Base-by-base conservation (phyloP, 306 rosid genomes). In the Benincasa hispida region DNA sequence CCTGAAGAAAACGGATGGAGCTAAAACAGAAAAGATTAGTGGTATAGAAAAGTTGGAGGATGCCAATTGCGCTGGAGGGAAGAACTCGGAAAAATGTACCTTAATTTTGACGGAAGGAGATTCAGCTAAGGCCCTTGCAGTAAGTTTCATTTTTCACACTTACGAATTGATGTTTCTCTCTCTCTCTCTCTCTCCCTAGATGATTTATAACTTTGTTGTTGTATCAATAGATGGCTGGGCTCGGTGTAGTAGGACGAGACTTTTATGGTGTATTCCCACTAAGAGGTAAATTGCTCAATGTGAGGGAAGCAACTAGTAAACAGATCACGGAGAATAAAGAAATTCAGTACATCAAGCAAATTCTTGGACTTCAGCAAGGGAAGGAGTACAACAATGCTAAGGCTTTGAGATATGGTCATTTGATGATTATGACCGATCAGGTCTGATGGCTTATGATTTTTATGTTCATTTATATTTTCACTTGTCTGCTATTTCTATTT, bases 341-440 rank as follows among this genome's bases (percentile, higher is more conserved):
- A 82, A 91, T 94, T 77, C 92, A 92, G 65, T 90, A 85, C 83
- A 88, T 94, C 48, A 94, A 94, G 83, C 89, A 91, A 83, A 90
- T 91, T 82, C 97, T 94, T 10, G 98, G 98, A 28, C 86, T 94
- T 81, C 98, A 94, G 80, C 97, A 94, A 83, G 89, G 88, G 72
- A 94, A 94, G 78, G 91, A 91, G 77, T 94, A 94, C 79, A 67
- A 39, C 42, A 89, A 6, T 39, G 84, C 84, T 25, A 90, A 87
- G 82, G 85, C 98, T 61, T 72, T 94, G 79, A 91, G 98, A 93
- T 93, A 93, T 61, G 98, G 98, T 19, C 97, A 92, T 79, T 80
- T 93, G 81, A 93, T 93, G 98, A 93, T 93, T 30, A 93, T 93
- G 98, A 89, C 98, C n/a, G 98, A 93, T 90, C 98, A 93, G 97